phyloP scores from a whole-genome alignment of 306 rosid genomes.

The Castanea sativa region DNA sequence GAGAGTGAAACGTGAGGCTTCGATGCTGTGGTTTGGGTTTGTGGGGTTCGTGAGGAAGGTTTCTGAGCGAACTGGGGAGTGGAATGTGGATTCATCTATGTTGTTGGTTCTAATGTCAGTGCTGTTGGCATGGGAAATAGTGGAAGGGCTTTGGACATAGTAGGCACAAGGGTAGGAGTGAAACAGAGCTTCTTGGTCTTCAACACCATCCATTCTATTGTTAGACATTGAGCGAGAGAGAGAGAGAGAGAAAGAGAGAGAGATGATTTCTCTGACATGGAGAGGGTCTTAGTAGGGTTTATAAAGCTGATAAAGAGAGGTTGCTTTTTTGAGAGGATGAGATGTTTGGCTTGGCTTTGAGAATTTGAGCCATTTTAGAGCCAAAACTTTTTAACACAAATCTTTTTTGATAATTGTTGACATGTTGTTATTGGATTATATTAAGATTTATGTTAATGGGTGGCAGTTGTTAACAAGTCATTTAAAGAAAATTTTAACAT shows the following conservation, averaged over 20 bases:
- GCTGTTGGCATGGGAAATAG: constrained; percentile 65
- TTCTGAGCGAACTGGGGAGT: constrained; percentile 37
- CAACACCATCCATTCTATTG: constrained; percentile 34
- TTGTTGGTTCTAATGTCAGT: constrained; percentile 39
- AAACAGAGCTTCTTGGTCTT: constrained; percentile 59
- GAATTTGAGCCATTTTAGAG: constrained; percentile 8
- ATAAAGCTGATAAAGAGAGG: constrained; percentile 28
- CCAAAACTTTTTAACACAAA: not conserved
- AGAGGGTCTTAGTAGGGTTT: constrained; percentile 29
- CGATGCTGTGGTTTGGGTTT: constrained; percentile 19
- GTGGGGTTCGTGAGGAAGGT: constrained; percentile 30
- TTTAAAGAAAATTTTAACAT: rapidly evolving
- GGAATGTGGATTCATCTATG: constrained; percentile 54
- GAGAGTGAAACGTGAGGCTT: constrained; percentile 42
- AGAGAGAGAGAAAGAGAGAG: constrained; percentile 1
- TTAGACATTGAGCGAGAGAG: constrained; percentile 28
- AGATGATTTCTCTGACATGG: constrained; percentile 10
- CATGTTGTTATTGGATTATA: no score
- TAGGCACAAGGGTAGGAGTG: constrained; percentile 63
- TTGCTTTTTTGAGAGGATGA: constrained; percentile 16
- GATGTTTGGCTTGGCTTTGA: constrained; percentile 5
- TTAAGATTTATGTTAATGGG: no score
- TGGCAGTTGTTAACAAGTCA: no score
- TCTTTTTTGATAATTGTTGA: no score
- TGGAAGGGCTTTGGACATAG: constrained; percentile 88